A percentile compares a stretch with the other conserved stretches of the same genome.
Conservation (phyloP, 768 basidiomycete genomes). For the Lactarius sp. region DNA sequence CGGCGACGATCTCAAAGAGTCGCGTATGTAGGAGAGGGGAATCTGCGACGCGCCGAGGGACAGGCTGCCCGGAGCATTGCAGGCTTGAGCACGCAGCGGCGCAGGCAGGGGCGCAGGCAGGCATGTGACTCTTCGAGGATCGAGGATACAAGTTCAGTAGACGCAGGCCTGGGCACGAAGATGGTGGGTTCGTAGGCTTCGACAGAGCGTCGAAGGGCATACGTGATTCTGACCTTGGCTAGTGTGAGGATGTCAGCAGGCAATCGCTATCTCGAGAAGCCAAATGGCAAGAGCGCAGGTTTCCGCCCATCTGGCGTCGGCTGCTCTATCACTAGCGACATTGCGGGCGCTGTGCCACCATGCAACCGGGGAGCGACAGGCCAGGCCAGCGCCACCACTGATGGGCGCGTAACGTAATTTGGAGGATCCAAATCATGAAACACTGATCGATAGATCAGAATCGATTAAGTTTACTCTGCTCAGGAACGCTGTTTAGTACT, state of each 20-base stretch:
- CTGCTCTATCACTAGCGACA: too few relatives aligned
- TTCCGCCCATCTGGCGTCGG: slow-evolving; percentile 74
- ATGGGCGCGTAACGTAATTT: too few relatives aligned
- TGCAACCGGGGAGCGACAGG: too few relatives aligned
- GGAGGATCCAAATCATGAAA: too few relatives aligned
- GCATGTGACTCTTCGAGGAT: slow-evolving; percentile 57
- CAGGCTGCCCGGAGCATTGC: slow-evolving; percentile 69
- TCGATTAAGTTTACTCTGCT: too few relatives aligned
- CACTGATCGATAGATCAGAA: too few relatives aligned
- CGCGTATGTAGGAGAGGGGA: slow-evolving; percentile 47
- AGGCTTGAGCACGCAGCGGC: slow-evolving; percentile 63
- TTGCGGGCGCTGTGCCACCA: too few relatives aligned
- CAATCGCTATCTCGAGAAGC: slow-evolving; percentile 69
- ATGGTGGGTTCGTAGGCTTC: slow-evolving; percentile 58
- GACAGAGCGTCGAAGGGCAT: slow-evolving; percentile 70
- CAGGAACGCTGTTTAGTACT: too few relatives aligned
- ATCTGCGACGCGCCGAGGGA: slow-evolving; percentile 49
- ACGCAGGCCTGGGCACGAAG: slow-evolving; percentile 67
- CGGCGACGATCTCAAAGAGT: slow-evolving; percentile 45
- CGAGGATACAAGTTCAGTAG: slow-evolving; percentile 54
- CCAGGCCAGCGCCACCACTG: too few relatives aligned
- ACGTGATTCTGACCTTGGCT: slow-evolving; percentile 61
- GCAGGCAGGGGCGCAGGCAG: slow-evolving; percentile 50
- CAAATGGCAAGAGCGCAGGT: slow-evolving; percentile 75
- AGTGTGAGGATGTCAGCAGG: slow-evolving; percentile 56